Percentiles rank a stretch among this genome's conserved stretches.
These are phyloP conservation scores for Mycena rebaudengoi DNA, from an alignment of 768 basidiomycete species.

Conservation along the genomic window DNA sequence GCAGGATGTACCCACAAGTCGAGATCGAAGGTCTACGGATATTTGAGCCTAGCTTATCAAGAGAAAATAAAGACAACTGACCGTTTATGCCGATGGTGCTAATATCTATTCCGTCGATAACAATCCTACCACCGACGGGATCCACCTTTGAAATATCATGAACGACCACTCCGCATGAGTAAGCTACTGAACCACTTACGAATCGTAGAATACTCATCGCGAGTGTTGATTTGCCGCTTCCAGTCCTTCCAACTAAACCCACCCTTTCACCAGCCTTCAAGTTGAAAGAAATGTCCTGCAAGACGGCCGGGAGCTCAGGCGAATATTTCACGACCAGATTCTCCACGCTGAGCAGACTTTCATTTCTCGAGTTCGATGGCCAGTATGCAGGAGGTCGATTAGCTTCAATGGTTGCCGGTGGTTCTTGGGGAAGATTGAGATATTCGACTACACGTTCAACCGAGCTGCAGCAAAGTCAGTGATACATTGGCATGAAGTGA, in stretches of 20 bases:
- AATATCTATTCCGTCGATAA: slow-evolving; percentile 77
- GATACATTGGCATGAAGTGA: not conserved
- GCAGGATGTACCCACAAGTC: slow-evolving; percentile 1
- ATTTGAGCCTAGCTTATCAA: not conserved
- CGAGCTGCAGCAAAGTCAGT: slow-evolving; percentile 54
- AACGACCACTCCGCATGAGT: not conserved
- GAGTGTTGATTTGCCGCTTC: slow-evolving; percentile 70
- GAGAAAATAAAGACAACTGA: not conserved
- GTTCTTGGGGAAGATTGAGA: slow-evolving; percentile 88
- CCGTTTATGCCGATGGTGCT: slow-evolving; percentile 71
- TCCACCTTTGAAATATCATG: slow-evolving; percentile 49
- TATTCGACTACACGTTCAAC: slow-evolving; percentile 94
- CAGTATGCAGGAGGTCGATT: slow-evolving; percentile 90
- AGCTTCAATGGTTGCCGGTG: slow-evolving; percentile 76
- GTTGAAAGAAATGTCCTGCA: slow-evolving; percentile 79
- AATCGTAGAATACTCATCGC: slow-evolving; percentile 75
- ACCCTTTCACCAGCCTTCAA: slow-evolving; percentile 78
- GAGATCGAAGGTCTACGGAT: slow-evolving; percentile 20
- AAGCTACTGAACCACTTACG: slow-evolving; percentile 45
- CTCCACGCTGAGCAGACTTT: slow-evolving; percentile 72
- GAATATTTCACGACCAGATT: slow-evolving; percentile 86
- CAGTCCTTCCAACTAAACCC: slow-evolving; percentile 71
- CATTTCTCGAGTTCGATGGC: slow-evolving; percentile 77
- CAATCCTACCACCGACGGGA: slow-evolving; percentile 62
- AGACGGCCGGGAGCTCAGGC: slow-evolving; percentile 83